These are phyloP conservation scores for Lactarius tabidus DNA, from an alignment of 768 basidiomycete species.

Conservation along the genomic window DNA sequence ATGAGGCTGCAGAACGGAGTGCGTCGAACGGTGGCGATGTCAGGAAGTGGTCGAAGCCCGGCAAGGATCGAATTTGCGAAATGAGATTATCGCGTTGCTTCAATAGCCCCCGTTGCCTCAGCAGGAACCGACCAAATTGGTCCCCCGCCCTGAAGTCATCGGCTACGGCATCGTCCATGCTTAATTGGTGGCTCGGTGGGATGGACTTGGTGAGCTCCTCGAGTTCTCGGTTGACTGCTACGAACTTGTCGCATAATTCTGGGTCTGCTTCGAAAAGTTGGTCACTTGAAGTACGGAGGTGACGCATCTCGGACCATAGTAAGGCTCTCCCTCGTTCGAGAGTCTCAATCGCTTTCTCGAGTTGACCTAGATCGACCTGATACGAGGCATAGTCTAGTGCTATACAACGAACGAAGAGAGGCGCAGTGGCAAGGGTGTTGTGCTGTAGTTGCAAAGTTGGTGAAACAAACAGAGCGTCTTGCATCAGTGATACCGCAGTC, in stretches of 20 bases:
- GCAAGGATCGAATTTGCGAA: too few species aligned
- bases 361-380: neutral
- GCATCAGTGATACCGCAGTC: too few species aligned
- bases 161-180: neutral
- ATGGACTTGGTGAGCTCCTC: neutral
- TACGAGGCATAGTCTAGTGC: neutral
- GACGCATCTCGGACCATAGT: neutral
- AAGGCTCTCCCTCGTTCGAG: neutral
- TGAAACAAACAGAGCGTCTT: too few species aligned
- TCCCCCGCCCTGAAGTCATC: neutral
- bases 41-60: too few species aligned
- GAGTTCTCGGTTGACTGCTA: neutral
- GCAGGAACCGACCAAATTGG: neutral
- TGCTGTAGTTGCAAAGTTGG: too few species aligned
- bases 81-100: too few species aligned
- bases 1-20: too few species aligned
- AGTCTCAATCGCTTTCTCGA: neutral
- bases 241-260: neutral
- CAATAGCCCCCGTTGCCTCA: neutral
- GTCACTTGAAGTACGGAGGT: neutral
- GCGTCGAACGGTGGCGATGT: too few species aligned
- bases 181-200: neutral
- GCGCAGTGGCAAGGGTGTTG: too few species aligned
- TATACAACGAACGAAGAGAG: too few species aligned
- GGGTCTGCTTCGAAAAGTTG: neutral